Evolutionary conservation across 306 rosid genomes (phyloP), one percentile per base, ranked within the genome.

Genomic region (Vicia faba): DNA sequence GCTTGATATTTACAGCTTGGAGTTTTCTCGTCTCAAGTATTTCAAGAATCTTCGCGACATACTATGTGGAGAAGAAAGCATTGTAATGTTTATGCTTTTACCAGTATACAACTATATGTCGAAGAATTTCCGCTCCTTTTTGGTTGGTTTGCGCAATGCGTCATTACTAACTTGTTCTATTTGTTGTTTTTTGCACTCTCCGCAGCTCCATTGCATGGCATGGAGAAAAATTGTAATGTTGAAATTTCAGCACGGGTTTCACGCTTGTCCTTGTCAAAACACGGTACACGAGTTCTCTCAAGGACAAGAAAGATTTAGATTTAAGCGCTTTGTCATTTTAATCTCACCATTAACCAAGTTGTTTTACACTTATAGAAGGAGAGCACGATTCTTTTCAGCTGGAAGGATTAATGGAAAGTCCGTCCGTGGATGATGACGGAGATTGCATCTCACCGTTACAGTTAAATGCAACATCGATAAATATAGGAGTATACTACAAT

Each of bases 11-110:
- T 41, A 61, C 88, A 93, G 99, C 99, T 93, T 80, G 97, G 99
- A 82, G 92, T 88, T 79, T 93, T 93, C 89, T 93, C 99, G 71
- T 93, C 99, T 77, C 99, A 90, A 80, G 90, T 93, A 80, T 86
- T 93, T 86, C 99, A 86, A 84, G 99, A 93, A 44, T 88, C 97
- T 78, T 87, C 97, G 0, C 85, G 88, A 44, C 92, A 93, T 69
- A 88, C 84, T 72, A 82, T 82, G 67, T 83, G 96, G 99, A 93
- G 83, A 78, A 85, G 87, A 80, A 93, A 87, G 23, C 88, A 84
- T 38, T 93, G 99, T 93, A 90, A 86, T 59, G 68, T 68, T 41
- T 54, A 56, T 39, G 33, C 75, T 74, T 72, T 72, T 40, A 26
- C 86, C 66, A 36, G 8, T 75, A 29, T 58, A 64, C 31, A 11